Percentiles rank a stretch among this genome's conserved stretches.
phyloP scores from a whole-genome alignment of 2,329 filamentous ascomycete species.

The Venturia aucupariae region DNA sequence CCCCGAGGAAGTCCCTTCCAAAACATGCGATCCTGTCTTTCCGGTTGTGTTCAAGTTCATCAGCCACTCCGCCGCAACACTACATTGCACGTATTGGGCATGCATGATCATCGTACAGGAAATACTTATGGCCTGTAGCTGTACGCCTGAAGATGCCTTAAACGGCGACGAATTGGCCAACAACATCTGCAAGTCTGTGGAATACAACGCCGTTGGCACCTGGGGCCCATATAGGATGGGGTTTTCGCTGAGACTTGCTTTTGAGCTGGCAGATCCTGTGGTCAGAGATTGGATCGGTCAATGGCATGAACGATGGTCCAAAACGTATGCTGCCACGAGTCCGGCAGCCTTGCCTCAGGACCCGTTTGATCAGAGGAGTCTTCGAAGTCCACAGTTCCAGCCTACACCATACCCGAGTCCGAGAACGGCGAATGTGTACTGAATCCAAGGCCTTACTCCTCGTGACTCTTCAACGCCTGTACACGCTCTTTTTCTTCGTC shows the following conservation, averaged over 20 bases:
- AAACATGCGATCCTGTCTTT: constrained; percentile 7
- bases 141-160: not conserved
- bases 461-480: not conserved
- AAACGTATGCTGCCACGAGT: constrained; percentile 11
- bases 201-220: constrained; percentile 2
- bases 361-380: constrained; percentile 2
- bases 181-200: constrained; percentile 11
- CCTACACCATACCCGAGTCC: not conserved
- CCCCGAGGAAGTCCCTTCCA: constrained; percentile 5
- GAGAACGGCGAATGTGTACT: not conserved
- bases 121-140: not conserved
- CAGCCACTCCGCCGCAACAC: not conserved
- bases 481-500: not conserved
- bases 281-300: constrained; percentile 6
- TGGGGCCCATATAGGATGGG: constrained; percentile 7
- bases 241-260: constrained; percentile 8
- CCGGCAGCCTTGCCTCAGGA: constrained; percentile 2
- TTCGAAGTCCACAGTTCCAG: not conserved
- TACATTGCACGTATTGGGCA: constrained; percentile 6
- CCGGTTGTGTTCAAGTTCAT: constrained; percentile 7
- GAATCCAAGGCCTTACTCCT: not conserved
- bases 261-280: not conserved
- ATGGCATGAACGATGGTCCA: constrained; percentile 4
- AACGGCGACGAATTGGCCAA: constrained; percentile 5
- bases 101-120: constrained; percentile 10